A percentile compares a stretch with the other conserved stretches of the same genome.
phyloP scores from a whole-genome alignment of 371 early-diverging fungal species.

The Funneliformis caledonium region DNA sequence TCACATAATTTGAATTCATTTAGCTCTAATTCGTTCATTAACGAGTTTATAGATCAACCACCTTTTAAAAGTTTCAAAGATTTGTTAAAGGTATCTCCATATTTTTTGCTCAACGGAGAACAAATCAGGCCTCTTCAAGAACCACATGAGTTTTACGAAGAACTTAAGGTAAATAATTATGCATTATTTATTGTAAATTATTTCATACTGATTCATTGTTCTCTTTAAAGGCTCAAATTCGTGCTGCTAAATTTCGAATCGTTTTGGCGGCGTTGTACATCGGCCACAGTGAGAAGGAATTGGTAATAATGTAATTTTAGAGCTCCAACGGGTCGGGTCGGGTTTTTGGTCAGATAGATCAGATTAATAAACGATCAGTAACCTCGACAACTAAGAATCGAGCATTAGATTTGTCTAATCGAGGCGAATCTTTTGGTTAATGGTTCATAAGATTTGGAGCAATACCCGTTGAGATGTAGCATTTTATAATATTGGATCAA shows the following conservation, averaged over 20 bases:
- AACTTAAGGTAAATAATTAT: conserved; percentile 52
- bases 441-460: too few species aligned
- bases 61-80: conserved; percentile 14
- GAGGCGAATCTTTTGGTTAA: too few species aligned
- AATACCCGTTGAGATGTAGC: too few species aligned
- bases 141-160: conserved; percentile 55
- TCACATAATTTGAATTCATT: not conserved
- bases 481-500: too few species aligned
- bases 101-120: conserved; percentile 50
- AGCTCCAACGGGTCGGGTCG: not conserved
- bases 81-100: conserved; percentile 38
- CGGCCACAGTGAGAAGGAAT: conserved; percentile 79
- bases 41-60: not conserved
- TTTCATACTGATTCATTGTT: not conserved
- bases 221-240: conserved; percentile 57
- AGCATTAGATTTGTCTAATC: too few species aligned
- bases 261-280: conserved; percentile 88
- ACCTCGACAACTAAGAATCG: too few species aligned
- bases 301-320: conserved; percentile 54
- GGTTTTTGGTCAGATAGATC: not conserved
- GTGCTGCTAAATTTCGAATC: conserved; percentile 73
- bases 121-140: conserved; percentile 49
- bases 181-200: not conserved
- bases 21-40: not conserved
- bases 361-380: not conserved